Evolutionary conservation across 495 filamentous ascomycete genomes (phyloP), one percentile per base, ranked within the genome.

Genomic region (Lasiosphaeria miniovina): DNA sequence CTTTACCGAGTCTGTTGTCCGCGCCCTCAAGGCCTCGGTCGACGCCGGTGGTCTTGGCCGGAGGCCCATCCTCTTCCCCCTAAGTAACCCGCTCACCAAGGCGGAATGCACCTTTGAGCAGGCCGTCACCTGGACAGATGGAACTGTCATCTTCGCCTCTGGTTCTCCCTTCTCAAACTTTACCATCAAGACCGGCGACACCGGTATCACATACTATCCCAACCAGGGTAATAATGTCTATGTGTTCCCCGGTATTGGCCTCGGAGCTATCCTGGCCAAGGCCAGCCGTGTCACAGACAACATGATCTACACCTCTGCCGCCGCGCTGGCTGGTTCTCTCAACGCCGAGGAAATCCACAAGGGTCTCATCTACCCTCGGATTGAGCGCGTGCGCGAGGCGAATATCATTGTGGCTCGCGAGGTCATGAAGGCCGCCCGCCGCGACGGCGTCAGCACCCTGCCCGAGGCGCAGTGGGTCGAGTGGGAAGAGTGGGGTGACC

Each of bases 31-130:
- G 71, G 77, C 76, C 4, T 83, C 80, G 0, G 82, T 84, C 35
- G 82, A 83, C 60, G 74, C 78, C 24, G 90, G 88, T 45, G 83
- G 89, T 62, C 85, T 89, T 70, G 91, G 91, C 75, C 81, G 88
- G 41, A 75, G 81, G 61, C 91, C 92, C 63, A 92, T 96, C 72
- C 85, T 96, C 68, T 96, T 96, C 84, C 92, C 92, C 46, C 86
- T 96, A 31, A 91, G 88, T 73, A 98, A 98, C 80, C 94, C 94
- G 34, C 88, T 90, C 38, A 89, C 86, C 75, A 96, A 98, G 78
- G 94, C 92, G 38, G 94, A 98, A 76, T 98, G 94, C 77, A 96
- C 93, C 33, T 97, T 90, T 65, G 93, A 95, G 79, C 88, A 90
- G 69, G 93, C 93, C 24, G 80, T 98, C 67, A 84, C 82, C 58